Conservation (phyloP, 441 rosid genomes). For the Brassica balearica region DNA sequence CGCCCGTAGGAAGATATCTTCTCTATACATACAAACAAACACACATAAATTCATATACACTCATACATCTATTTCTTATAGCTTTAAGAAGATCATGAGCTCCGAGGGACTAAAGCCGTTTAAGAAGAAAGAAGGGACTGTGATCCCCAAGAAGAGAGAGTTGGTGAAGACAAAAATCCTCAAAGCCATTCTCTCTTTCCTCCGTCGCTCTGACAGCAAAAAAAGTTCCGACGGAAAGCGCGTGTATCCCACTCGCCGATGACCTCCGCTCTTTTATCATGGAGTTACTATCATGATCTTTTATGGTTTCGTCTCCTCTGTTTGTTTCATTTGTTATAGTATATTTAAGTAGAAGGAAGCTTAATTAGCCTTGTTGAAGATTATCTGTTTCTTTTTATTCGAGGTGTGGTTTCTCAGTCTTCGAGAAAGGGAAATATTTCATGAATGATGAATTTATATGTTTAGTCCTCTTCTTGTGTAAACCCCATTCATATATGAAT, state of each 20-base stretch:
- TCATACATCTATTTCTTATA: background rate
- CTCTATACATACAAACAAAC: conserved; percentile 24
- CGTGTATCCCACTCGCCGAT: conserved; percentile 32
- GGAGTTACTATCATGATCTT: conserved; percentile 16
- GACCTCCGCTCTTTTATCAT: background rate
- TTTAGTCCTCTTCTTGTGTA: conserved; percentile 1
- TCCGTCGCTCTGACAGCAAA: background rate
- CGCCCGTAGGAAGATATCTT: background rate
- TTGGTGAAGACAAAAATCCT: conserved; percentile 50
- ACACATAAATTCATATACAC: background rate
- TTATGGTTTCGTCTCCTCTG: conserved; percentile 18
- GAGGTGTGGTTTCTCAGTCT: background rate
- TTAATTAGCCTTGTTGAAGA: background rate
- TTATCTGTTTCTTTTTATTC: background rate
- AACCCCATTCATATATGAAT: background rate
- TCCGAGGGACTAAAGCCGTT: conserved; percentile 30
- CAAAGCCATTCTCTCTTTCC: conserved; percentile 29
- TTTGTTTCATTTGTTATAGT: background rate
- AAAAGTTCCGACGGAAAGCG: conserved; percentile 13
- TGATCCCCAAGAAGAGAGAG: conserved; percentile 50
- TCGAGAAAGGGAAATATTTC: background rate
- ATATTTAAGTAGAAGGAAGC: conserved; percentile 10
- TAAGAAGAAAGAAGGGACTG: conserved; percentile 45
- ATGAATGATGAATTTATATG: conserved; percentile 9
- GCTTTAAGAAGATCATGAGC: conserved; percentile 21